These are phyloP conservation scores for Phyllosticta citrichinensis DNA, from an alignment of 2,329 filamentous ascomycete species.

Conservation along the genomic window DNA sequence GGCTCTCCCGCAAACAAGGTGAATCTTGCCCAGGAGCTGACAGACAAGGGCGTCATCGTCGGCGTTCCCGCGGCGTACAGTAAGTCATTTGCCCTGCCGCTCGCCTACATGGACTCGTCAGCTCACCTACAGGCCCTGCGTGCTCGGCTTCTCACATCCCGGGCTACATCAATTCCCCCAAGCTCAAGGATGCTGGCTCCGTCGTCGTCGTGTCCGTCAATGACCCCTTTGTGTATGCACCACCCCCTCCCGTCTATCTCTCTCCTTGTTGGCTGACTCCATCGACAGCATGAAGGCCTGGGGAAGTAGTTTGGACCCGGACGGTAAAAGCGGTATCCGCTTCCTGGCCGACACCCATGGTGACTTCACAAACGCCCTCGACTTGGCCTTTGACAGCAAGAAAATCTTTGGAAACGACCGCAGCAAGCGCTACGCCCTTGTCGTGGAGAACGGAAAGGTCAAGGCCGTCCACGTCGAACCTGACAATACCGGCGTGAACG, in stretches of 20 bases:
- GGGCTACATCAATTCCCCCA: constrained; percentile 71
- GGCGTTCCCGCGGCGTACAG: constrained; percentile 36
- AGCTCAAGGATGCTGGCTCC: constrained; percentile 67
- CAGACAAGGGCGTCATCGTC: constrained; percentile 48
- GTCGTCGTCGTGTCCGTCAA: constrained; percentile 91
- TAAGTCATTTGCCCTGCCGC: constrained; percentile 15
- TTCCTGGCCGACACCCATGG: constrained; percentile 77
- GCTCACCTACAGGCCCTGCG: constrained; percentile 31
- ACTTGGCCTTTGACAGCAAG: constrained; percentile 69
- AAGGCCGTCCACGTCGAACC: constrained; percentile 74
- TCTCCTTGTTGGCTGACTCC: background rate
- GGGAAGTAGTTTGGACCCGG: constrained; percentile 66
- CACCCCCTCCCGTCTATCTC: background rate
- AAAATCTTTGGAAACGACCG: constrained; percentile 73
- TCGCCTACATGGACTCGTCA: background rate
- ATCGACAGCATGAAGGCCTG: constrained; percentile 74
- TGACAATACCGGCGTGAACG: constrained; percentile 73
- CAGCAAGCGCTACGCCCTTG: constrained; percentile 79
- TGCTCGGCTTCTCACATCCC: constrained; percentile 69
- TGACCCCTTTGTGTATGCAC: constrained; percentile 73
- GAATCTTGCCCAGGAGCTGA: constrained; percentile 70
- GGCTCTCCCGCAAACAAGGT: constrained; percentile 86
- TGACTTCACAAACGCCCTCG: constrained; percentile 72
- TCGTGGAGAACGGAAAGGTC: constrained; percentile 77
- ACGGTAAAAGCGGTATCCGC: constrained; percentile 68